These are phyloP conservation scores for Microdochium nivale DNA, from an alignment of 2,329 filamentous ascomycete species.

Conservation along the genomic window DNA sequence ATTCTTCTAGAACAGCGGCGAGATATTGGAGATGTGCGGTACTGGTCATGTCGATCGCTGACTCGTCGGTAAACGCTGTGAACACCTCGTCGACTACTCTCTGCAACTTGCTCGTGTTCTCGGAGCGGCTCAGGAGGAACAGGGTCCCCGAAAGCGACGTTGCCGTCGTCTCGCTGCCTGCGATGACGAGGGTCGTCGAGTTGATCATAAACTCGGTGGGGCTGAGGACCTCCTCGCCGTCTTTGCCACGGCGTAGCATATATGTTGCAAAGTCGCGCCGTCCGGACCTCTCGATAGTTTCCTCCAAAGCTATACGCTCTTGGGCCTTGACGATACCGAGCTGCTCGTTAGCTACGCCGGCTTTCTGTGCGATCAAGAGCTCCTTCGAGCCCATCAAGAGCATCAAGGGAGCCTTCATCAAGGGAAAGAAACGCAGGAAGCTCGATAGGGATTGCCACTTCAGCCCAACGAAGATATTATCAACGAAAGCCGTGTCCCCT, in stretches of 20 bases:
- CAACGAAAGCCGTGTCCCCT: conserved; percentile 1
- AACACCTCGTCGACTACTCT: conserved; percentile 8
- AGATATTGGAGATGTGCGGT: conserved; percentile 15
- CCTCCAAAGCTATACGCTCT: neutral
- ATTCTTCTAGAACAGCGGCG: conserved; percentile 20
- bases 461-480: neutral
- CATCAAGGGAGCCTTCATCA: conserved; percentile 2
- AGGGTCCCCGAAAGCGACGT: conserved; percentile 7
- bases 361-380: conserved; percentile 2
- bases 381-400: conserved; percentile 2
- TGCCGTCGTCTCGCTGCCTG: conserved; percentile 11
- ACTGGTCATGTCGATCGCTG: conserved; percentile 7
- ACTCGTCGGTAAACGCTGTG: conserved; percentile 1
- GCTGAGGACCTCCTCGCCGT: conserved; percentile 3
- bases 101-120: conserved; percentile 1
- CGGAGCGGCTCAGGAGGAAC: conserved; percentile 2
- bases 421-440: neutral
- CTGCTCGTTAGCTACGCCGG: conserved; percentile 7
- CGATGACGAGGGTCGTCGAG: conserved; percentile 6
- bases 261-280: too few species aligned
- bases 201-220: conserved; percentile 6
- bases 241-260: conserved; percentile 8
- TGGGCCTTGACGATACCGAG: conserved; percentile 3
- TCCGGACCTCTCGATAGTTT: conserved; percentile 4
- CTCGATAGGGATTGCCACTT: neutral